Conservation (phyloP, 75 land plant species). For the Cunninghamia lanceolata region DNA sequence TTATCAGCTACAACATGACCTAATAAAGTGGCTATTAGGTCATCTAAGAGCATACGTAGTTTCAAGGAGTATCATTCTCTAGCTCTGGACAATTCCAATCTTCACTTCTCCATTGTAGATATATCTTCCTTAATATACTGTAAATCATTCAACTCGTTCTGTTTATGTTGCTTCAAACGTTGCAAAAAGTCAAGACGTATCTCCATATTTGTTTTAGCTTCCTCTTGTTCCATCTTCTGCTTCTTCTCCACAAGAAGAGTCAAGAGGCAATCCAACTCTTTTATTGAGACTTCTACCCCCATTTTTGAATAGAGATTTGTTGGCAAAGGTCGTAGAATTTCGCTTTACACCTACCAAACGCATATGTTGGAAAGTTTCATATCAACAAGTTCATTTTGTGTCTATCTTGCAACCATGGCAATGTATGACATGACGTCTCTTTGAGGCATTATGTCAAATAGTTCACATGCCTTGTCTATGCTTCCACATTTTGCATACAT, state of each 20-base stretch:
- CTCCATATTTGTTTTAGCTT: constrained; percentile 94
- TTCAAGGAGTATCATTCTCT: constrained; percentile 73
- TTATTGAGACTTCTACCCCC: constrained; percentile 88
- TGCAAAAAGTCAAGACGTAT: constrained; percentile 82
- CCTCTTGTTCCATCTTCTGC: constrained; percentile 95
- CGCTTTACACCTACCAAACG: no score
- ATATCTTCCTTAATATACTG: constrained; percentile 90
- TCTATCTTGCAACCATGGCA: no score
- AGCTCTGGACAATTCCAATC: constrained; percentile 62
- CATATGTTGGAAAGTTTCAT: no score
- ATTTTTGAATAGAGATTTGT: no score
- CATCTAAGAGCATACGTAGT: constrained; percentile 59
- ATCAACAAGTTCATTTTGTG: no score
- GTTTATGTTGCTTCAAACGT: constrained; percentile 74
- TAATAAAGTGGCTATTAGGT: constrained; percentile 23
- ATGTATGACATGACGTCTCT: no score
- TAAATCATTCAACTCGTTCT: constrained; percentile 54
- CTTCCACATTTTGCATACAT: no score
- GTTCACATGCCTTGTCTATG: no score
- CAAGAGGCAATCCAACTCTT: constrained; percentile 81
- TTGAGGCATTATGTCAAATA: no score
- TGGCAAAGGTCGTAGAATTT: no score
- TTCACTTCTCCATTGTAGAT: constrained; percentile 67
- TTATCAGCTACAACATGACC: constrained; percentile 41
- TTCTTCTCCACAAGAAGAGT: constrained; percentile 81